Evolutionary conservation across 2,329 filamentous ascomycete species (phyloP).

Genomic region (Thielaviopsis ethacetica): DNA sequence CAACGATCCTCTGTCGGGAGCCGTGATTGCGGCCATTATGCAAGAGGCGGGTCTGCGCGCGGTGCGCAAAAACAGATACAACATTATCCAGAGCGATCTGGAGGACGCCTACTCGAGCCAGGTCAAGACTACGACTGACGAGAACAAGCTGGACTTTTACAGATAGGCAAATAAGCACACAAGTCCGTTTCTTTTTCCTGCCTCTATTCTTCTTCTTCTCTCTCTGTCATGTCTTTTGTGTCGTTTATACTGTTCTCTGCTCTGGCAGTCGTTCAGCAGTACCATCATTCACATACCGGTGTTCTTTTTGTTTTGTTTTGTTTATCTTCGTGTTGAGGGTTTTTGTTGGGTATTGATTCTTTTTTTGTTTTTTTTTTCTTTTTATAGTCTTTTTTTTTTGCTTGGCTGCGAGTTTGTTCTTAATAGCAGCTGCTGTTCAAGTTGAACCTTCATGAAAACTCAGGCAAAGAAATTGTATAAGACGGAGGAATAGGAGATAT

Average conservation of each 20-base stretch:
- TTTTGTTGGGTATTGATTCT: neutral
- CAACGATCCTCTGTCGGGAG: slow-evolving; percentile 88
- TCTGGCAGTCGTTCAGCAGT: neutral
- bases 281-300: neutral
- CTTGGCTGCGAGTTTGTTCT: no score
- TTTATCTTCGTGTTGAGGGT: neutral
- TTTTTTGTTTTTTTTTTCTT: no score
- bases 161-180: slow-evolving; percentile 34
- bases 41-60: slow-evolving; percentile 91
- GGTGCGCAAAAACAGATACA: slow-evolving; percentile 95
- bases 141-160: slow-evolving; percentile 82
- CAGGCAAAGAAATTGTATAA: no score
- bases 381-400: no score
- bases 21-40: slow-evolving; percentile 97
- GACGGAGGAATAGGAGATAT: no score
- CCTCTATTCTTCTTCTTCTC: neutral
- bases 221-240: neutral
- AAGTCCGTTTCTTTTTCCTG: neutral
- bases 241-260: neutral
- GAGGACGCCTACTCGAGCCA: slow-evolving; percentile 96
- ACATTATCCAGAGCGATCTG: slow-evolving; percentile 93
- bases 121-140: slow-evolving; percentile 61
- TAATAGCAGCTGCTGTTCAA: no score
- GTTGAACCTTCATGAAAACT: no score
- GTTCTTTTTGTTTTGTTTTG: neutral